Evolutionary conservation across 2,329 filamentous ascomycete genomes (phyloP), one percentile per base, ranked within the genome.

Genomic region (Ophiosphaerella herpotricha): DNA sequence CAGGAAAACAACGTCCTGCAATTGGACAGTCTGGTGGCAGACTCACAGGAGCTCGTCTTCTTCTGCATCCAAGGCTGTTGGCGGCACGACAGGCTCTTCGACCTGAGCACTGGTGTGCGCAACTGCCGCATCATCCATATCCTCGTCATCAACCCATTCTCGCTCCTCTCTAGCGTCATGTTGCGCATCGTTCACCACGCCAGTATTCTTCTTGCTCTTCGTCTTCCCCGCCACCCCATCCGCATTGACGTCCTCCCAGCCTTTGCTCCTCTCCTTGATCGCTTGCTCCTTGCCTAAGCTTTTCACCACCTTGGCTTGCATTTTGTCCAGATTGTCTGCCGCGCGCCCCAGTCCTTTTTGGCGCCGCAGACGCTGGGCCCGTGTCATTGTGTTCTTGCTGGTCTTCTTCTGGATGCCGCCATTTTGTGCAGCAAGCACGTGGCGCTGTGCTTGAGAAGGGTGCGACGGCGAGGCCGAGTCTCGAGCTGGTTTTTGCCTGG

Each of bases 321-420:
- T 64, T 67, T 80, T 83, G 52, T 82, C 81, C 53, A 80, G 70
- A 32, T 80, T 76, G 13, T 75, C 73, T 49, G 82, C 82, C 7
- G 81, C 84, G 52, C 79, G 76, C 58, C 84, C 82, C 36, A 85
- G 68, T 14, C 58, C 78, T 35, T 67, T 67, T 39, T 63, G 51
- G 5, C 65, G 81, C 36, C 84, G 77, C 45, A 78, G 59, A 5
- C 78, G 75, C 66, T 86, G 83, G 7, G 78, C 75, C 43, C 80
- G 78, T 23, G 77, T 80, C 58, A 81, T 57, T 23, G 52, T 55
- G 34, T 39, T 38, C 16, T 73, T 74, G 62, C 83, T 83, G 52
- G 76, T 75, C 70, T 85, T 88, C 74, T 87, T 90, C 73, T 89
- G 91, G 46, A 93, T 80, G 26, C 90, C 89, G 14, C 85, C 81